A percentile compares a stretch with the other conserved stretches of the same genome.
These are phyloP conservation scores for Coccomyxa subellipsoidea DNA, from an alignment of 163 green algal species.

Conservation along the genomic window DNA sequence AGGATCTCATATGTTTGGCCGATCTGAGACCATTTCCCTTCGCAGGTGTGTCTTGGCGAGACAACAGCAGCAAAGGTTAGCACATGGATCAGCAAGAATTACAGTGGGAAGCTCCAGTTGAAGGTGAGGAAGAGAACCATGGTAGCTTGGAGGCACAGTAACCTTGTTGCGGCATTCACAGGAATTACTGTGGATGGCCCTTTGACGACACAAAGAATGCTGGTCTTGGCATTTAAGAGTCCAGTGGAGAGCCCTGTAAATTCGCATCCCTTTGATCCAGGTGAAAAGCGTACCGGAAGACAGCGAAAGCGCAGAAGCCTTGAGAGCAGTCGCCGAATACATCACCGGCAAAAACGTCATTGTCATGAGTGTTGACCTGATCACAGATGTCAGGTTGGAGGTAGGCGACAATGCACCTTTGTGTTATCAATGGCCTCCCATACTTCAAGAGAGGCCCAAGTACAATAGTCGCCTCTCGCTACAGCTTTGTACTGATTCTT, in stretches of 20 bases:
- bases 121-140: neutral
- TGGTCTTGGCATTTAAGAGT: too few relatives aligned
- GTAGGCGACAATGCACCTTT: conserved; percentile 37
- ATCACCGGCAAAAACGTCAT: conserved; percentile 57
- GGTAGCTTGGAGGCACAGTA: too few relatives aligned
- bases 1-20: too few relatives aligned
- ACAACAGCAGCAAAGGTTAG: neutral
- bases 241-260: too few relatives aligned
- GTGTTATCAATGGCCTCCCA: neutral
- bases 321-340: conserved; percentile 51
- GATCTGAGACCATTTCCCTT: neutral
- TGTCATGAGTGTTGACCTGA: conserved; percentile 68
- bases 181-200: neutral
- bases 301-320: conserved; percentile 56
- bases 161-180: neutral
- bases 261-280: too few relatives aligned
- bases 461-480: too few relatives aligned
- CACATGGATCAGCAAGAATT: neutral
- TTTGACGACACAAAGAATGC: neutral
- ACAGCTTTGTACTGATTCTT: too few relatives aligned
- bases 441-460: too few relatives aligned
- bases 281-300: conserved; percentile 63
- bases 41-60: neutral
- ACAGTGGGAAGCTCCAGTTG: neutral
- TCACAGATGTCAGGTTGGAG: conserved; percentile 71